These are phyloP conservation scores for Podila epicladia DNA, from an alignment of 192 early-diverging fungal genomes.

Conservation along the genomic window DNA sequence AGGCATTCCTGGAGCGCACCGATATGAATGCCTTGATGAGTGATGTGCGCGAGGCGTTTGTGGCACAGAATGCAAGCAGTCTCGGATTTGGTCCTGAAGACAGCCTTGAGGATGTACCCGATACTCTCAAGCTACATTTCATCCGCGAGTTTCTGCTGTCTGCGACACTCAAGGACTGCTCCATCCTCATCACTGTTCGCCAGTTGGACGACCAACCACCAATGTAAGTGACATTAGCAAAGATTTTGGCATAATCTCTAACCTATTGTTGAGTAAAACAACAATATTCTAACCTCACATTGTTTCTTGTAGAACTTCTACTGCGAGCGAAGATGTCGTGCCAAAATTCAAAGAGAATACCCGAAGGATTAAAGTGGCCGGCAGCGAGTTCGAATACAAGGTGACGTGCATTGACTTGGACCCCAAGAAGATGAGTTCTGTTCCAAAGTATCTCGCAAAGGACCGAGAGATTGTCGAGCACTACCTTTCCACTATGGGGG, in stretches of 20 bases:
- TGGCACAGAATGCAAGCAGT: conserved; percentile 36
- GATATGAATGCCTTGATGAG: conserved; percentile 25
- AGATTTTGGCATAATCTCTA: too few relatives aligned
- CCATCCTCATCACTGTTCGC: conserved; percentile 68
- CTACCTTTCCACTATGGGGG: conserved; percentile 34
- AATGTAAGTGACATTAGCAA: not conserved
- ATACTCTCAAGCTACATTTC: conserved; percentile 49
- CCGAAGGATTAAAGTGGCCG: conserved; percentile 10
- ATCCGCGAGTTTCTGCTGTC: conserved; percentile 76
- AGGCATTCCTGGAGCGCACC: conserved; percentile 47
- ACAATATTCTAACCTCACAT: too few relatives aligned
- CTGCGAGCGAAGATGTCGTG: not conserved
- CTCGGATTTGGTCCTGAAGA: conserved; percentile 48
- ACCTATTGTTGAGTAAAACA: too few relatives aligned
- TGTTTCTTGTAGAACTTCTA: not conserved
- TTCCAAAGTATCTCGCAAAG: conserved; percentile 61
- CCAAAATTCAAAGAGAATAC: conserved; percentile 3
- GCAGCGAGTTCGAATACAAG: conserved; percentile 50
- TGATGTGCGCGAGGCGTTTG: conserved; percentile 25
- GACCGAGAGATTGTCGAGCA: conserved; percentile 65
- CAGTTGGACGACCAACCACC: conserved; percentile 7
- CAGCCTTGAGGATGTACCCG: conserved; percentile 14
- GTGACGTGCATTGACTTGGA: conserved; percentile 77
- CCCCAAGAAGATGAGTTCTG: conserved; percentile 69
- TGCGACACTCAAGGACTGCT: conserved; percentile 82